Base-by-base conservation (phyloP, 192 early-diverging fungal genomes). In the Coemansia sp. region DNA sequence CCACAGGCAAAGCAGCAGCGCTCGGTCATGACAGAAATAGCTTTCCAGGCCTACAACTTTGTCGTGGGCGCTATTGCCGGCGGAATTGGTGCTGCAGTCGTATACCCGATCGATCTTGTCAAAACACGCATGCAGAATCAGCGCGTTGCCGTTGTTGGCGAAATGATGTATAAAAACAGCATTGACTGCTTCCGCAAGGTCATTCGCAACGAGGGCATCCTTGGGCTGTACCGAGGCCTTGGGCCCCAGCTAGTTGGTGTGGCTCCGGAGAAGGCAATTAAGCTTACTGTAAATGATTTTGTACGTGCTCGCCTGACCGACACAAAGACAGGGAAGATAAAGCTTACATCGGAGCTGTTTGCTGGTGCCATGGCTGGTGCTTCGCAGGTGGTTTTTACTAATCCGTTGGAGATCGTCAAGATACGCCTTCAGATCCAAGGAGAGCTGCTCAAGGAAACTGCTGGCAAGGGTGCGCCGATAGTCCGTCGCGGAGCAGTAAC, bases 101-200 rank as follows among this genome's bases (percentile, higher is more conserved):
- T 99, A 25, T 99, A 97, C 78, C 97, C 97, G 32, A 96, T 99
- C 61, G 97, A 99, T 86, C 77, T 99, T 61, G 95, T 97, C 72
- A 99, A 99, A 83, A 99, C 97, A 5, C 88, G 97, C 63, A 97
- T 99, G 95, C 97, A 99, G 76, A 99, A 97, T 79, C 97, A 99
- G 80, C 86, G 95, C 48, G 89, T 89, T 43, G 89, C 90, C 39
- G 90, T 95, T 22, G 94, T 95, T 22, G 95, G 94, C 25, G 92
- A 96, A 71, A 74, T 93, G 67, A 69, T 95, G 65, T 99, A 99
- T 87, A 95, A 93, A 81, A 99, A 97, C 86, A 91, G 90, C 79
- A 77, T 91, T 57, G 95, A 99, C 76, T 99, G 97, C 76, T 99
- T 99, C 86, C 86, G 88, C 73, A 95, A 97, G 70, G 95, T 99